Conservation (phyloP, 805 yeast species). For the Debaryomyces tyrocola region DNA sequence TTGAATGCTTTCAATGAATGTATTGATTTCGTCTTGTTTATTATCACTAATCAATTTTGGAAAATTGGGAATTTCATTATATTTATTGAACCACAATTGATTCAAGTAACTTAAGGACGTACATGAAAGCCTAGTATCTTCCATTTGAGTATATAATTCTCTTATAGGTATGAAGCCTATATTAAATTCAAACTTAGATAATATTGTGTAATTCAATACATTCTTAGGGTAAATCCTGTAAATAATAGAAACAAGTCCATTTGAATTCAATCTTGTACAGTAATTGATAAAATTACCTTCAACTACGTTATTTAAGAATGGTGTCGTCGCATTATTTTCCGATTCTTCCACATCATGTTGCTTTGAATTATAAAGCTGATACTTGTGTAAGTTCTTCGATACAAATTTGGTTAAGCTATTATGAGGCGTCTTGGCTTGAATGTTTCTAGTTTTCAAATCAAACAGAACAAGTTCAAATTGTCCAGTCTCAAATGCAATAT, state of each 20-base stretch:
- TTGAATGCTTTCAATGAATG: slow-evolving; percentile 14
- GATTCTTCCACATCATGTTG: slow-evolving; percentile 5
- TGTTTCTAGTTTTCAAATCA: background rate
- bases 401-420: slow-evolving; percentile 17
- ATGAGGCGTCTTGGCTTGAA: slow-evolving; percentile 1
- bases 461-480: slow-evolving; percentile 13
- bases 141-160: slow-evolving; percentile 3
- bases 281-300: slow-evolving; percentile 30
- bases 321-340: slow-evolving; percentile 8
- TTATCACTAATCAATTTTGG: slow-evolving; percentile 11
- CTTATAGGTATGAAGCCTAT: slow-evolving; percentile 24
- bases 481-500: slow-evolving; percentile 20
- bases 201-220: slow-evolving; percentile 24
- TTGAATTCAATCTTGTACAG: slow-evolving; percentile 17
- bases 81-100: slow-evolving; percentile 21
- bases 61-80: slow-evolving; percentile 18
- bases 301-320: slow-evolving; percentile 18
- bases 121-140: slow-evolving; percentile 1
- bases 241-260: slow-evolving; percentile 21
- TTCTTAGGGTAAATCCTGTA: slow-evolving; percentile 27
- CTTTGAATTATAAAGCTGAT: slow-evolving; percentile 18
- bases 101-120: slow-evolving; percentile 26
- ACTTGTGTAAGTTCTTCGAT: slow-evolving; percentile 18
- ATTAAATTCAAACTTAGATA: slow-evolving; percentile 22
- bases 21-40: slow-evolving; percentile 4